These are phyloP conservation scores for Aspergillus ochraceus DNA, from an alignment of 2,329 filamentous ascomycete species.

Conservation along the genomic window DNA sequence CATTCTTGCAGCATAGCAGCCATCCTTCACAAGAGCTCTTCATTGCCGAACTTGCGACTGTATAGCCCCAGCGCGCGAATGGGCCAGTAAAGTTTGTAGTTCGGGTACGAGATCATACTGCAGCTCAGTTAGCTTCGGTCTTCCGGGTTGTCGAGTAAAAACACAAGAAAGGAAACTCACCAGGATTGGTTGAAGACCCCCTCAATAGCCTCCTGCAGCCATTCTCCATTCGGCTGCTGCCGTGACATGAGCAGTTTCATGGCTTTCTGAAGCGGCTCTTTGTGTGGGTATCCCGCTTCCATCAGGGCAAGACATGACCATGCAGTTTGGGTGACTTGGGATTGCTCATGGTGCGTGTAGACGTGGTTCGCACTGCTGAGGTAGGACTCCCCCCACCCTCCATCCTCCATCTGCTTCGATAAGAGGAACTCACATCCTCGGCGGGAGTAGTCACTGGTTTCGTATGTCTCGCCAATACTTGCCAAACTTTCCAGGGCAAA, in stretches of 20 bases:
- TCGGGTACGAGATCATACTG: constrained; percentile 97
- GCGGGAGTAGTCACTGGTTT: constrained; percentile 67
- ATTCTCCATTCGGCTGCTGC: constrained; percentile 87
- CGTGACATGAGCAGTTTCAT: constrained; percentile 79
- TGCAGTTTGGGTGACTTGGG: constrained; percentile 90
- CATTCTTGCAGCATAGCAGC: neutral
- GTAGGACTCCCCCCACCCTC: constrained; percentile 97
- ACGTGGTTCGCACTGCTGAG: constrained; percentile 73
- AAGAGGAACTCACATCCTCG: constrained; percentile 84
- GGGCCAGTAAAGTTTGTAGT: constrained; percentile 97
- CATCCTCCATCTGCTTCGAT: constrained; percentile 80
- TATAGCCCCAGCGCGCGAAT: constrained; percentile 94
- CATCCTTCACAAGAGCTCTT: constrained; percentile 47
- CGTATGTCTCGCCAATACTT: constrained; percentile 78
- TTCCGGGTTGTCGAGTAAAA: neutral
- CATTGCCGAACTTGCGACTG: constrained; percentile 68
- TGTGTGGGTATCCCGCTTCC: constrained; percentile 77
- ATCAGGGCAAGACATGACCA: constrained; percentile 84
- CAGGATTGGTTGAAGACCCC: constrained; percentile 99
- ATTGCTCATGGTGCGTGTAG: constrained; percentile 75
- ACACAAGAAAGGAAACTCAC: constrained; percentile 47
- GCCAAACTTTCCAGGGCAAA: constrained; percentile 88
- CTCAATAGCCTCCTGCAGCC: constrained; percentile 93
- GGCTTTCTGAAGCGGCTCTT: constrained; percentile 69
- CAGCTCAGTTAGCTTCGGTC: constrained; percentile 22